Evolutionary conservation across 1,284 basidiomycete species (phyloP).

Genomic region (Bjerkandera adusta): DNA sequence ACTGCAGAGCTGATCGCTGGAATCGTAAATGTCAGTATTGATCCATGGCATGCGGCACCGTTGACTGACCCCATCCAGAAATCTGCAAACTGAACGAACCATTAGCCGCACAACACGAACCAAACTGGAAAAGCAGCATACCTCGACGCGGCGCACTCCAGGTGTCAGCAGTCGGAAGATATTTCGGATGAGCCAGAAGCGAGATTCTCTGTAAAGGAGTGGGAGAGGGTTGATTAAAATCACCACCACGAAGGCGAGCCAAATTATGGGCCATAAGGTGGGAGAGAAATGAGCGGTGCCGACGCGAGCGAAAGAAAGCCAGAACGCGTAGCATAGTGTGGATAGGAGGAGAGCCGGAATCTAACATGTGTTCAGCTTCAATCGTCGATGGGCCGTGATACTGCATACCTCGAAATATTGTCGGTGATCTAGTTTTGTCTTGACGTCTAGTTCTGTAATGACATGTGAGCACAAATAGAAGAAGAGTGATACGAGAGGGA

Average conservation of each 20-base stretch:
- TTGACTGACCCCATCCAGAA: conserved; percentile 77
- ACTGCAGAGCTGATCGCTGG: conserved; percentile 82
- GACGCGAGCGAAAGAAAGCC: conserved; percentile 75
- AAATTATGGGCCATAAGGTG: conserved; percentile 80
- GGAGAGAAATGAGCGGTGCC: conserved; percentile 45
- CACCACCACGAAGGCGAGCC: conserved; percentile 65
- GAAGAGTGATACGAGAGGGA: background rate
- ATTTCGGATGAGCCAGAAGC: conserved; percentile 79
- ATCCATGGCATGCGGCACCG: background rate
- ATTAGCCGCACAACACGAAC: background rate
- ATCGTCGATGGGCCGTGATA: background rate
- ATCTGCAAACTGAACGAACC: conserved; percentile 65
- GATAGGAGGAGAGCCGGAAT: conserved; percentile 80
- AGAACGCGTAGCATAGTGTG: conserved; percentile 79
- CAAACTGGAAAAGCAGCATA: conserved; percentile 34
- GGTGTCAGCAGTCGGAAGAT: conserved; percentile 64
- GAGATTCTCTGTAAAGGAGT: conserved; percentile 58
- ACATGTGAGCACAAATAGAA: background rate
- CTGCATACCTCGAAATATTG: conserved; percentile 75
- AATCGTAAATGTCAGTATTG: conserved; percentile 27
- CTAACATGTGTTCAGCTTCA: too few species aligned
- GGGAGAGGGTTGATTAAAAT: conserved; percentile 80
- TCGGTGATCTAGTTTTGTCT: conserved; percentile 74
- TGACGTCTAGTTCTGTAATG: conserved; percentile 68
- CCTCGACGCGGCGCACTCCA: conserved; percentile 76